Base-by-base conservation (phyloP, 2,329 filamentous ascomycete species). In the Colletotrichum tropicicola region DNA sequence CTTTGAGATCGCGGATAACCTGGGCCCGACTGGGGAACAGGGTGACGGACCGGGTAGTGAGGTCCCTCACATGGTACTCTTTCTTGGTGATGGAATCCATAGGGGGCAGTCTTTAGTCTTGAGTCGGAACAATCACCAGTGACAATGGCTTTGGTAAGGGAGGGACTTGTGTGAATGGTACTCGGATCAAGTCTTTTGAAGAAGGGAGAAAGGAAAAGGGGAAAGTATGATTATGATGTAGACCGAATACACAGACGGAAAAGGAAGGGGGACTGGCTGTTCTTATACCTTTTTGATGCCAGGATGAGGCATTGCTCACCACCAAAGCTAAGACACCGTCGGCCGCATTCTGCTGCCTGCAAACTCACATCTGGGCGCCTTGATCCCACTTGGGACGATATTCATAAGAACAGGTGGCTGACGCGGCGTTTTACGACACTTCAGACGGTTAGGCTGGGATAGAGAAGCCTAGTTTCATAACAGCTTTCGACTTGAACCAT, bases 21-120 rank as follows among this genome's bases (percentile, higher is more conserved):
- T 89, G 88, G 2, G 89, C 89, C 67, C 85, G 79, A 2, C 80
- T 79, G 0, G 89, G 89, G 64, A 89, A 91, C 41, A 92, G 81
- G 0, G 85, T 88, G 15, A 92, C 88, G 0, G 84, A 85, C 52
- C 85, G 85, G 32, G 89, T 91, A 8, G 78, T 71, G 28, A 91
- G 77, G 51, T 89, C 82, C 44, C 84, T 82, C 66, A 91, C 74
- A 30, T 82, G 81, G 73, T 88, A 89, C 64, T 86, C 80, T 62
- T 85, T 74, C 63, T 78, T 78, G 68, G 82, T 73, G 57, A 73
- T 55, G 35, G 71, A 65, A 21, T 83, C 81, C 78, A 83, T 80
- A 53, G 51, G 68, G 43, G 41, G 8, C 19, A 5, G 25, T 7
- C 8, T 21, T 12, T 4, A 13, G 23, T 4, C 6, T 10, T 15